Evolutionary conservation across 306 rosid genomes (phyloP), one percentile per base, ranked within the genome.

Genomic region (Fragaria nilgerrensis): DNA sequence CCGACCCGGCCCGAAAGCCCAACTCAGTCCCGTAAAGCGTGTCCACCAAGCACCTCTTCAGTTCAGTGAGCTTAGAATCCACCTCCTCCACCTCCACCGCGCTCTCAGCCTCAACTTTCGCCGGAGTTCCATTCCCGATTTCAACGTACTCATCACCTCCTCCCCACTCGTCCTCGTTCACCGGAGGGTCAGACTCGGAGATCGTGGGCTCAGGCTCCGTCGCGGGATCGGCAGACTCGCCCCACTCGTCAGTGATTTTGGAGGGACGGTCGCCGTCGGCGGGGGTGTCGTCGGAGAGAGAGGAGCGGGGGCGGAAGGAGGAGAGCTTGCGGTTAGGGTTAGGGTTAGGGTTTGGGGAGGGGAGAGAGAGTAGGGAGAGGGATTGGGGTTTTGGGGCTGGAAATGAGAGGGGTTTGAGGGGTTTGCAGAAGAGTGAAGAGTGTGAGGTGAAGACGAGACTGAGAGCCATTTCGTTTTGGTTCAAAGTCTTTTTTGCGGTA

Each of bases 1-100:
- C 99, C 73, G 86, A 74, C 22, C 96, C 86, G 25, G 97, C 97
- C 69, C 92, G 89, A 75, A 88, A 84, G 59, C 99, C 99, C 27
- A 95, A 77, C 23, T 90, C 90, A 7, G 97, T 89, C 73, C 97
- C 99, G n/a, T 86, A 95, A 48, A 89, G 79, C 27, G 88, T 87
- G 77, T 95, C 99, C 34, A 87, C 97, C 83, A 92, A 81, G 78
- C 93, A 87, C 63, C 91, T 88, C 87, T 89, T 95, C 84, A 92
- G 85, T 72, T 82, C 96, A 49, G 63, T 52, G 7, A 88, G 84
- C 81, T 79, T 84, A 32, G 78, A 84, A 47, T 79, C 78, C 75
- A 25, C 82, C 48, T 20, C 56, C 76, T 1, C 73, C 3, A 56
- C 82, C 78, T 1, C 74, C 3, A 52, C 81, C 37, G 36, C 77